Evolutionary conservation across 495 filamentous ascomycete species (phyloP).

Genomic region (Podospora pseudocomata): DNA sequence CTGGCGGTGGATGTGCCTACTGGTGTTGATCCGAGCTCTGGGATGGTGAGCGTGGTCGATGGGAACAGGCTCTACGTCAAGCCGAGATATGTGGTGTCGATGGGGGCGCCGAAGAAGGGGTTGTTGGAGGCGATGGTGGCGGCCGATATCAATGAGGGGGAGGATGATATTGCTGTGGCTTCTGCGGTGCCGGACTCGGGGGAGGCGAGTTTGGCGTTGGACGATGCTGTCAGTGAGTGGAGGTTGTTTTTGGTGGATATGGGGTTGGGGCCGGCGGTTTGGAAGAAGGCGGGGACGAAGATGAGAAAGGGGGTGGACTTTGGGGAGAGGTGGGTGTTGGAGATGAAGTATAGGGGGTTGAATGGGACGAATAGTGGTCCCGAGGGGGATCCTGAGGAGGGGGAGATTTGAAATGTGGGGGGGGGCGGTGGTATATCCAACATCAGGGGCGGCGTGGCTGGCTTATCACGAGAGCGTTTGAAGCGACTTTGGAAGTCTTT

Average conservation of each 20-base stretch:
- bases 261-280: constrained; percentile 73
- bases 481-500: background rate
- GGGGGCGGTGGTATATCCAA: background rate
- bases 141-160: constrained; percentile 50
- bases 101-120: constrained; percentile 82
- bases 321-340: constrained; percentile 77
- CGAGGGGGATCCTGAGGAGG: constrained; percentile 24
- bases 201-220: constrained; percentile 21
- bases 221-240: constrained; percentile 52
- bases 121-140: constrained; percentile 65
- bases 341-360: constrained; percentile 51
- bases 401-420: constrained; percentile 7
- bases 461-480: background rate
- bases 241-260: constrained; percentile 79
- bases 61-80: constrained; percentile 69
- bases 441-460: background rate
- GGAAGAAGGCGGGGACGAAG: constrained; percentile 81
- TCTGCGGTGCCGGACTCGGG: constrained; percentile 21
- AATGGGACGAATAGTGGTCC: background rate
- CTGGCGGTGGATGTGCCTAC: constrained; percentile 84
- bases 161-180: constrained; percentile 33
- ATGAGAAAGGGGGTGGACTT: constrained; percentile 79
- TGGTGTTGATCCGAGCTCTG: constrained; percentile 75
- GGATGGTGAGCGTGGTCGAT: constrained; percentile 57
- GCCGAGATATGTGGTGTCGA: constrained; percentile 70